phyloP scores from a whole-genome alignment of 1,139 yeast species.

The Hyphopichia pseudoburtonii region DNA sequence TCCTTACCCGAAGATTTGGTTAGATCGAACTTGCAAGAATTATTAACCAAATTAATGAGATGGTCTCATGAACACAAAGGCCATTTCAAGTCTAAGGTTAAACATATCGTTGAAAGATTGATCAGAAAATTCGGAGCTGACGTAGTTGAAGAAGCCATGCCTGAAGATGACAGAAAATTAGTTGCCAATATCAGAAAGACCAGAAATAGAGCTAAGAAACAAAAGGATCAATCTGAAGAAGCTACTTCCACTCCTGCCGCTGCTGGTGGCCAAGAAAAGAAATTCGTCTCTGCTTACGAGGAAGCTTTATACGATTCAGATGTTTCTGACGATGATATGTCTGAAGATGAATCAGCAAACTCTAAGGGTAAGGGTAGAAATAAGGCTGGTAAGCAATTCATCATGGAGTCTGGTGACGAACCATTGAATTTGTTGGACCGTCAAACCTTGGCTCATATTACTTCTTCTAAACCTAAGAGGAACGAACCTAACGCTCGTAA shows the following conservation, averaged over 20 bases:
- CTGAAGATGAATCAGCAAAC: slow-evolving; percentile 25
- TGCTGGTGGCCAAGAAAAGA: slow-evolving; percentile 32
- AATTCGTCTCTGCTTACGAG: slow-evolving; percentile 81
- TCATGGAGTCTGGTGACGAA: slow-evolving; percentile 74
- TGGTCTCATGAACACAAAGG: slow-evolving; percentile 98
- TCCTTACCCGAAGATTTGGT: slow-evolving; percentile 81
- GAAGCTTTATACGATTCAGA: slow-evolving; percentile 71
- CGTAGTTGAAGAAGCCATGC: slow-evolving; percentile 73
- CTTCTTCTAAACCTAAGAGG: slow-evolving; percentile 77
- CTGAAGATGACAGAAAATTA: slow-evolving; percentile 81
- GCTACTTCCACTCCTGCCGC: slow-evolving; percentile 14
- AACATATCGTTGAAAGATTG: slow-evolving; percentile 88
- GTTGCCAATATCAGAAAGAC: slow-evolving; percentile 82
- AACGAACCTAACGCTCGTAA: slow-evolving; percentile 43
- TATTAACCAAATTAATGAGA: slow-evolving; percentile 71
- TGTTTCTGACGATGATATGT: slow-evolving; percentile 47
- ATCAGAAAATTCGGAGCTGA: slow-evolving; percentile 89
- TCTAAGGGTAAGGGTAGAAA: slow-evolving; percentile 23
- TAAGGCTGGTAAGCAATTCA: slow-evolving; percentile 54
- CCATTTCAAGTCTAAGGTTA: slow-evolving; percentile 88
- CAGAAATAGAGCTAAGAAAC: slow-evolving; percentile 80
- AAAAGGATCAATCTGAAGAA: slow-evolving; percentile 46
- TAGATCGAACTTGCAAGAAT: slow-evolving; percentile 60
- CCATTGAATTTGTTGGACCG: slow-evolving; percentile 90
- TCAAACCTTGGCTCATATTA: slow-evolving; percentile 79